Conservation (phyloP, 2,329 filamentous ascomycete genomes). For the Karstenula rhodostoma region DNA sequence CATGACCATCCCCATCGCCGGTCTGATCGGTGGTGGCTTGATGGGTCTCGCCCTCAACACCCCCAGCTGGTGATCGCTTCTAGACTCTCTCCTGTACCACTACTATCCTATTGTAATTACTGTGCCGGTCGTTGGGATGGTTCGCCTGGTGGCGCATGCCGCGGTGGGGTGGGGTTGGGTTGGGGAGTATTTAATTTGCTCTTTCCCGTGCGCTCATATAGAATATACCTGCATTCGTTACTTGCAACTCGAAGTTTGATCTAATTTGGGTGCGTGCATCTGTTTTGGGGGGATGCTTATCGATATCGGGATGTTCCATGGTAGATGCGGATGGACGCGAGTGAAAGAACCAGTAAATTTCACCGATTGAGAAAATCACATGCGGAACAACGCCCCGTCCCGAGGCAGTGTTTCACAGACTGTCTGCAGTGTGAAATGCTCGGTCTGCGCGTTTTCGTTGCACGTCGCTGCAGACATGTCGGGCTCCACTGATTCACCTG, state of each 20-base stretch:
- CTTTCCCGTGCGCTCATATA: background rate
- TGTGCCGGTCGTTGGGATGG: background rate
- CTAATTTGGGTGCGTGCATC: too few relatives aligned
- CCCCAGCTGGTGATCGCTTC: constrained; percentile 43
- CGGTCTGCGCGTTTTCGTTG: too few relatives aligned
- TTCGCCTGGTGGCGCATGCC: background rate
- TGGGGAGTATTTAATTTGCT: background rate
- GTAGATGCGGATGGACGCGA: too few relatives aligned
- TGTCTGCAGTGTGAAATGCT: too few relatives aligned
- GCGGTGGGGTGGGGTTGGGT: background rate
- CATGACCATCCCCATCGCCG: constrained; percentile 62
- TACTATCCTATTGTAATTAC: background rate
- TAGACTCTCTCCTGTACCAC: background rate
- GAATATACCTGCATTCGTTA: background rate
- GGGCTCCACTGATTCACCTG: too few relatives aligned
- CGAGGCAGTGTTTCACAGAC: too few relatives aligned
- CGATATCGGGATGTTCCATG: too few relatives aligned
- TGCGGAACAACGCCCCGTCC: too few relatives aligned
- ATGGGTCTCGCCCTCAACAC: constrained; percentile 62
- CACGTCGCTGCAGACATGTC: too few relatives aligned
- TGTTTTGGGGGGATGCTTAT: too few relatives aligned
- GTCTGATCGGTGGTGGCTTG: constrained; percentile 55
- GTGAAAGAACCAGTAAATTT: too few relatives aligned
- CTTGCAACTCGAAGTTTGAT: background rate
- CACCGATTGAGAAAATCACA: too few relatives aligned